These are phyloP conservation scores for Leptomonas seymouri DNA, from an alignment of 208 protist genomes.

Conservation along the genomic window DNA sequence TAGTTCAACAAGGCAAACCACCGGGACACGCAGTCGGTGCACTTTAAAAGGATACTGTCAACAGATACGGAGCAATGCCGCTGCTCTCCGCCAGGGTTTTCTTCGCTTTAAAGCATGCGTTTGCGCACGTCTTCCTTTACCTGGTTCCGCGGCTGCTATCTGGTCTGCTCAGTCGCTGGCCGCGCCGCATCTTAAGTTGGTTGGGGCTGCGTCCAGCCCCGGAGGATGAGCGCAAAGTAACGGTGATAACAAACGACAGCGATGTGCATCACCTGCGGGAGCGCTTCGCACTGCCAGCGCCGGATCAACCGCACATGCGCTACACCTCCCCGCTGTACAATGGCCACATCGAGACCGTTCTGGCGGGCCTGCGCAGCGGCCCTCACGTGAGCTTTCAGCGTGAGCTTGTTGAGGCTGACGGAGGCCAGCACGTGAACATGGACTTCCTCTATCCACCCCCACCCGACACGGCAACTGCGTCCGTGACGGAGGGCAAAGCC, in stretches of 20 bases:
- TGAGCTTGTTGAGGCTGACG: conserved; percentile 36
- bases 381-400: conserved; percentile 35
- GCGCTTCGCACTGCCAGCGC: conserved; percentile 25
- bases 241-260: conserved; percentile 12
- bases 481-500: neutral
- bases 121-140: conserved; percentile 39
- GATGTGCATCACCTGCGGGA: conserved; percentile 25
- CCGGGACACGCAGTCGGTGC: too few relatives aligned
- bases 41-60: too few relatives aligned
- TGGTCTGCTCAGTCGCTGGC: conserved; percentile 22
- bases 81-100: conserved; percentile 13
- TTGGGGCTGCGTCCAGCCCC: neutral
- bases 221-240: conserved; percentile 25
- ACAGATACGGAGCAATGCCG: too few relatives aligned
- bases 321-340: conserved; percentile 60
- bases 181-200: conserved; percentile 19
- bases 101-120: conserved; percentile 32
- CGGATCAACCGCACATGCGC: conserved; percentile 16
- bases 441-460: conserved; percentile 41
- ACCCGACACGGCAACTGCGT: neutral
- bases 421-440: conserved; percentile 49
- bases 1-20: too few relatives aligned
- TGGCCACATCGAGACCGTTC: conserved; percentile 53
- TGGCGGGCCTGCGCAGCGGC: conserved; percentile 30
- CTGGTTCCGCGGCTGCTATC: conserved; percentile 29